Conservation (phyloP, 2,329 filamentous ascomycete genomes). For the Penicillium olsonii region DNA sequence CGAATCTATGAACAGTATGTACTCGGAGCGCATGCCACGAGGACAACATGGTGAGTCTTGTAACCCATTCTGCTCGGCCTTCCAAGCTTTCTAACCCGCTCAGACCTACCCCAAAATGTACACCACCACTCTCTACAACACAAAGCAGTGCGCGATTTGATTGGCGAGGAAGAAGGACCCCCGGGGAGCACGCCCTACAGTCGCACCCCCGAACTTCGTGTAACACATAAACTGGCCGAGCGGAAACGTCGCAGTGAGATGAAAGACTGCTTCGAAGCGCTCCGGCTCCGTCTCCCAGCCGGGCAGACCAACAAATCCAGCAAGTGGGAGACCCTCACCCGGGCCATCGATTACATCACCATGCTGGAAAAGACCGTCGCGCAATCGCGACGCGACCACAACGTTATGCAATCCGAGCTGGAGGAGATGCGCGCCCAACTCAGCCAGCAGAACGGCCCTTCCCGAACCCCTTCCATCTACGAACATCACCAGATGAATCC, state of each 20-base stretch:
- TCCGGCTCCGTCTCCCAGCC: conserved; percentile 47
- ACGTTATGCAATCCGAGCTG: conserved; percentile 36
- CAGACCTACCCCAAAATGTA: conserved; percentile 50
- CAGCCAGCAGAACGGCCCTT: conserved; percentile 37
- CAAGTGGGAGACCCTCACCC: conserved; percentile 54
- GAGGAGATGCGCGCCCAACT: conserved; percentile 44
- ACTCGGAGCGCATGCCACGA: conserved; percentile 49
- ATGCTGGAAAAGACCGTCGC: conserved; percentile 45
- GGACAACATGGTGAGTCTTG: conserved; percentile 50
- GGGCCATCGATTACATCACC: conserved; percentile 52
- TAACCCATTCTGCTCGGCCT: too few relatives aligned
- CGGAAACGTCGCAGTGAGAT: conserved; percentile 55
- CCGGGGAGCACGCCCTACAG: conserved; percentile 50
- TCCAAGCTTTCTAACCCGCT: neutral
- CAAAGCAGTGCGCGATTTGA: conserved; percentile 50
- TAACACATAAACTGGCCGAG: conserved; percentile 54
- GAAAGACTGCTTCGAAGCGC: conserved; percentile 53
- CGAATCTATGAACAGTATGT: conserved; percentile 51
- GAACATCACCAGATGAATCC: conserved; percentile 39
- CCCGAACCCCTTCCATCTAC: conserved; percentile 34
- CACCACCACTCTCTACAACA: conserved; percentile 52
- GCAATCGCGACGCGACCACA: conserved; percentile 41
- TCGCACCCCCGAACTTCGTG: conserved; percentile 51
- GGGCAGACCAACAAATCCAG: conserved; percentile 54
- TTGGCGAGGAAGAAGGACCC: conserved; percentile 46